These are phyloP conservation scores for Telopea speciosissima DNA, from an alignment of 177 flowering plant species.

Conservation along the genomic window DNA sequence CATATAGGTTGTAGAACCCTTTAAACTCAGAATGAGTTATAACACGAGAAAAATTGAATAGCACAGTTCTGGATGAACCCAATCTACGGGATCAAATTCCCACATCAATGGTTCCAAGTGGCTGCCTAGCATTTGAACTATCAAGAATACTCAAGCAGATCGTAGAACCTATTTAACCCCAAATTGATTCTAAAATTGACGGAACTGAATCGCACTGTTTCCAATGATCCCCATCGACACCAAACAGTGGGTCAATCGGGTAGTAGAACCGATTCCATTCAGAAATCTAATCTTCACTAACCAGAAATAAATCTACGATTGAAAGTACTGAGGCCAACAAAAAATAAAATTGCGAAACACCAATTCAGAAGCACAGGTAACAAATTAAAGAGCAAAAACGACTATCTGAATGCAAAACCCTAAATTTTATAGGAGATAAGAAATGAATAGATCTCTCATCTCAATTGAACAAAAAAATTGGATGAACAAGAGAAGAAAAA, in stretches of 20 bases:
- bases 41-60: too few species aligned
- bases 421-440: background rate
- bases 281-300: background rate
- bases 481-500: background rate
- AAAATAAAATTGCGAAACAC: background rate
- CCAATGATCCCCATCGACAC: background rate
- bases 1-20: too few species aligned
- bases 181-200: too few species aligned
- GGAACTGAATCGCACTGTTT: background rate
- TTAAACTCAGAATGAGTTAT: too few species aligned
- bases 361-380: background rate
- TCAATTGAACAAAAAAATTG: background rate
- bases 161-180: too few species aligned
- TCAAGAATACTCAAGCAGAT: too few species aligned
- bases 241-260: background rate
- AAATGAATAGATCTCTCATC: background rate
- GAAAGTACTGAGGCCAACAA: too few species aligned
- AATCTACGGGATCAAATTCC: background rate
- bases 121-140: too few species aligned
- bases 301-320: background rate
- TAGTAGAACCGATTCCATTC: background rate
- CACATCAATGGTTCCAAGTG: background rate
- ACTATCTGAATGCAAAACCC: too few species aligned
- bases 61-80: background rate
- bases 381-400: background rate